Base-by-base conservation (phyloP, 352 stramenopile species). In the Phytophthora pseudosyringae region DNA sequence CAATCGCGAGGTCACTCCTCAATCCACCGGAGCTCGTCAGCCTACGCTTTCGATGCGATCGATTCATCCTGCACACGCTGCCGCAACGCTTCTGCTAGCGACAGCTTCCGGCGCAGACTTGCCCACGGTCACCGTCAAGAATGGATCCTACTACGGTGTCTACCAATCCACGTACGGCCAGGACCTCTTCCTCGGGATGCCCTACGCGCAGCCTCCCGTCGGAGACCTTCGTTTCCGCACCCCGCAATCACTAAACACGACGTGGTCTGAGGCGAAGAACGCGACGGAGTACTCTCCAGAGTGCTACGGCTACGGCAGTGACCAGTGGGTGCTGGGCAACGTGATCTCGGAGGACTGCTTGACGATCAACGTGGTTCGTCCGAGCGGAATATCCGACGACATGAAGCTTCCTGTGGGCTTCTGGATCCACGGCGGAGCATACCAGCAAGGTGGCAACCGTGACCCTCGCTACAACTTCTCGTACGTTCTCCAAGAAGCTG, bases 311-410 rank as follows among this genome's bases (percentile, higher is more conserved):
- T 70, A 70, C 39, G 62, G 62, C 21, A 70, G 62, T 15, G 62
- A 65, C 33, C 62, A 70, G 32, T 70, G 62, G 62, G 62, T 70
- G 4, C 16, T 70, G 25, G 62, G 62, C 32, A 70, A 70, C 12
- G 48, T 70, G 0, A 46, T 70, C 8, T 70, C 61, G 10, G 61
- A 69, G 39, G 61, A 69, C 33, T 69, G 60, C 15, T 64, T 70
- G 28, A 93, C 87, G 69, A 64, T 97, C 21, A 97, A 96, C 49
- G 78, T 97, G 12, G 77, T 73, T 70, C 76, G 46, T 74, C 89
- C 31, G 29, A 76, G 15, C 53, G 60, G 41, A 33, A 68, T 65
- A 3, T 60, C 51, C 1, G 51, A 64, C 16, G 54, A 28, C 8
- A 48, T 25, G 1, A 21, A 56, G 0, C 49, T 73, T 2, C 71